Conservation (phyloP, 2,329 filamentous ascomycete species). For the Chrysoporthe deuterocubensis region DNA sequence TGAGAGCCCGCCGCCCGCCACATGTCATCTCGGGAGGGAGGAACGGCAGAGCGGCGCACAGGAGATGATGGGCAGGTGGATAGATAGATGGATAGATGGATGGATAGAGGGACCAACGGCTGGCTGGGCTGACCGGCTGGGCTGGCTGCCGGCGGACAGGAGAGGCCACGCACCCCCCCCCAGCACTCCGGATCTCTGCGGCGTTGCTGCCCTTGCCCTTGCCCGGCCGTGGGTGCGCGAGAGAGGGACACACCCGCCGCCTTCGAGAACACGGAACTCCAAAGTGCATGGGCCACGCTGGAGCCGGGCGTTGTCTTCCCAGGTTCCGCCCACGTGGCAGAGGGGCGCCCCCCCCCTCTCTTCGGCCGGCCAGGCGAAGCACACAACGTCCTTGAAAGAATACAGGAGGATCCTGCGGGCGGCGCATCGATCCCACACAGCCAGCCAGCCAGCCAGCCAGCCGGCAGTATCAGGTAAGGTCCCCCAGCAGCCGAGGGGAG, state of each 20-base stretch:
- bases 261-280: no score
- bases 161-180: no score
- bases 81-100: background rate
- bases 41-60: background rate
- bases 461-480: background rate
- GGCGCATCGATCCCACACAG: background rate
- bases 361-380: background rate
- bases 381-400: no score
- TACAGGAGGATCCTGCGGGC: background rate
- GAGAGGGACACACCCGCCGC: no score
- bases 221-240: no score
- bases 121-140: no score
- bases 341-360: background rate
- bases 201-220: no score
- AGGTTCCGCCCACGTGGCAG: slow-evolving; percentile 12
- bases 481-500: background rate
- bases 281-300: slow-evolving; percentile 2
- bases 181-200: no score
- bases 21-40: background rate
- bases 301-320: background rate
- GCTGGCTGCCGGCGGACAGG: no score
- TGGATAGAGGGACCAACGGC: background rate
- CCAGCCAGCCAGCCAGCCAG: no score
- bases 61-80: background rate
- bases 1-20: background rate